A percentile compares a stretch with the other conserved stretches of the same genome.
Evolutionary conservation across 2,329 filamentous ascomycete species (phyloP).

Genomic region (Pseudogymnoascus pannorum): DNA sequence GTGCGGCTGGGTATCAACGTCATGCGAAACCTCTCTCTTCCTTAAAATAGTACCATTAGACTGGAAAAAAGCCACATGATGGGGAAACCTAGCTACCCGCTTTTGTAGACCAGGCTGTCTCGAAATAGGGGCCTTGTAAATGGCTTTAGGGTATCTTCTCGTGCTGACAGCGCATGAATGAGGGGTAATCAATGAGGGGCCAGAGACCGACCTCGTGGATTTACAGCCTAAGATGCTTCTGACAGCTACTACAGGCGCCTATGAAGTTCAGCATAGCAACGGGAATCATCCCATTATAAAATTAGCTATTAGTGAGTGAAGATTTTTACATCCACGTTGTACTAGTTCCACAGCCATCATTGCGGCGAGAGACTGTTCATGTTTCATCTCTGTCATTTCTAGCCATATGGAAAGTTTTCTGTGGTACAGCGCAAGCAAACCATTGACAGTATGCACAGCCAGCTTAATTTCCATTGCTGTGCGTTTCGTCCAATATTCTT

Average conservation of each 20-base stretch:
- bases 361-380: not conserved
- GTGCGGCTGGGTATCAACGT: not conserved
- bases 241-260: not conserved
- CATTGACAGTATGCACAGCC: not conserved
- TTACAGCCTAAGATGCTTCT: not conserved
- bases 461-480: not conserved
- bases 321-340: not conserved
- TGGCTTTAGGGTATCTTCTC: not conserved
- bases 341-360: not conserved
- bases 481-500: not conserved
- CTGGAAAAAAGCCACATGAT: not conserved
- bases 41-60: not conserved
- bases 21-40: not conserved
- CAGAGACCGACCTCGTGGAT: not conserved
- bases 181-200: not conserved
- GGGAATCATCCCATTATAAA: not conserved
- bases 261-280: not conserved
- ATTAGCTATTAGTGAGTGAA: not conserved
- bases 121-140: not conserved
- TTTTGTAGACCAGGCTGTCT: not conserved
- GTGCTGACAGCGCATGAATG: not conserved
- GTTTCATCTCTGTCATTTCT: not conserved
- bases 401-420: not conserved
- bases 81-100: not conserved
- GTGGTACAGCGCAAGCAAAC: not conserved